A percentile compares a stretch with the other conserved stretches of the same genome.
Evolutionary conservation across 129 eudicot genomes (phyloP).

Genomic region (Lactuca saligna): DNA sequence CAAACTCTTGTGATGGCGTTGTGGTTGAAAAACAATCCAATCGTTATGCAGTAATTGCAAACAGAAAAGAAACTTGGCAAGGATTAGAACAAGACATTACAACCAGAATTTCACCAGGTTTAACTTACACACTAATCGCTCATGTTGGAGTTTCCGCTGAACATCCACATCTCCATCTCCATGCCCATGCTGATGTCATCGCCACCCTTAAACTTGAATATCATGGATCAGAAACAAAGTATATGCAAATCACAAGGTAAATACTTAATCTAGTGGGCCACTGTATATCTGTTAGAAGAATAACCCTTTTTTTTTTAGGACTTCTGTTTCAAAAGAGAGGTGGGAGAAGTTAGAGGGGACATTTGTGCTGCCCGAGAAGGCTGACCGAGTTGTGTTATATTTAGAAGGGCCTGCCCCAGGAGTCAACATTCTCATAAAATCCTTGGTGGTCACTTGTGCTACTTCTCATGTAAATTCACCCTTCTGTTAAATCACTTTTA

Average conservation of each 20-base stretch:
- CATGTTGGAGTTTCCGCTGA: constrained; percentile 66
- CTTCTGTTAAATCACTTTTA: background rate
- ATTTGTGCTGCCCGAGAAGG: constrained; percentile 53
- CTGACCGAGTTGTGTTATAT: constrained; percentile 63
- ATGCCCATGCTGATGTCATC: constrained; percentile 46
- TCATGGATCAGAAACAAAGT: constrained; percentile 47
- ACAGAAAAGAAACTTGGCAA: constrained; percentile 84
- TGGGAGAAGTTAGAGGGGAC: constrained; percentile 88
- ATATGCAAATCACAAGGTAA: constrained; percentile 70
- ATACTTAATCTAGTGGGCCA: background rate
- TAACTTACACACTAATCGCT: constrained; percentile 59
- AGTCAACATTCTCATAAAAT: constrained; percentile 69
- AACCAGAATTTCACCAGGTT: constrained; percentile 47
- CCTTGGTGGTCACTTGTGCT: constrained; percentile 39
- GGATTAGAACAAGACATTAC: constrained; percentile 96
- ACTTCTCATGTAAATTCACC: constrained; percentile 37
- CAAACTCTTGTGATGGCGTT: constrained; percentile 61
- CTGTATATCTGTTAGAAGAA: too few relatives aligned
- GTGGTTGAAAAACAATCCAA: constrained; percentile 44
- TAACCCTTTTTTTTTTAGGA: constrained; percentile 27
- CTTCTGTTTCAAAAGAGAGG: constrained; percentile 46
- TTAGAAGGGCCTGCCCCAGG: constrained; percentile 93
- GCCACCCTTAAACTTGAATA: constrained; percentile 75
- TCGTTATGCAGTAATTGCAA: constrained; percentile 54
- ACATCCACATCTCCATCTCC: constrained; percentile 3